Base-by-base conservation (phyloP, 192 early-diverging fungal species). In the Entrophospora sp. region DNA sequence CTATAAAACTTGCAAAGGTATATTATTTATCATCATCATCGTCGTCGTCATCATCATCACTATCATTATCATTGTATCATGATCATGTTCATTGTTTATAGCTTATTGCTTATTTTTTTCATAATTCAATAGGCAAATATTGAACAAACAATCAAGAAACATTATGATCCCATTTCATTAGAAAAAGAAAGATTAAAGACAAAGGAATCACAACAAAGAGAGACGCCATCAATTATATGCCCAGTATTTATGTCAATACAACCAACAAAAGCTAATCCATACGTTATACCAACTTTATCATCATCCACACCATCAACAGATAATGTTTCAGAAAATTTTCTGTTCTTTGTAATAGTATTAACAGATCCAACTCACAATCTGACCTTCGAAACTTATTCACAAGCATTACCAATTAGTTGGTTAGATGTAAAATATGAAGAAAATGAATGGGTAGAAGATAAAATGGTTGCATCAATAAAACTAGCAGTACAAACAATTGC, bases 381-480 rank as follows among this genome's bases (percentile, higher is more conserved):
- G 13, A 66, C 75, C 30, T 81, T 81, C 22, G 71, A 81, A 36
- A 77, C 80, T 3, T 59, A 69, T 14, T 84, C 83, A 2, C 83
- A 84, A 69, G 73, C 72, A 14, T 58, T 84, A 38, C 83, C 83
- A 43, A 69, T 74, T 20, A 40, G 57, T 32, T 84, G 83, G 83
- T 34, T 84, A 46, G 74, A 80, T 62, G 76, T 84, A 68, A 78
- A 77, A 9, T 79, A 84, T 67, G 83, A 81, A 53, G 80, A 82
- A 40, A 84, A 84, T 72, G 83, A 84, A 71, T 84, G 83, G 83
- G 80, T 84, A 10, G 83, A 84, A 59, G 78, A 80, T 32, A 72
- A 79, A 44, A 79, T 84, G 74, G 73, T 77, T 1, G 74, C 75
- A 28, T 70, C 75, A 5, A 69, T 84, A 55, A 75, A 71, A 32